Conservation (phyloP, 129 eudicot genomes). For the Helichrysum umbraculigerum region DNA sequence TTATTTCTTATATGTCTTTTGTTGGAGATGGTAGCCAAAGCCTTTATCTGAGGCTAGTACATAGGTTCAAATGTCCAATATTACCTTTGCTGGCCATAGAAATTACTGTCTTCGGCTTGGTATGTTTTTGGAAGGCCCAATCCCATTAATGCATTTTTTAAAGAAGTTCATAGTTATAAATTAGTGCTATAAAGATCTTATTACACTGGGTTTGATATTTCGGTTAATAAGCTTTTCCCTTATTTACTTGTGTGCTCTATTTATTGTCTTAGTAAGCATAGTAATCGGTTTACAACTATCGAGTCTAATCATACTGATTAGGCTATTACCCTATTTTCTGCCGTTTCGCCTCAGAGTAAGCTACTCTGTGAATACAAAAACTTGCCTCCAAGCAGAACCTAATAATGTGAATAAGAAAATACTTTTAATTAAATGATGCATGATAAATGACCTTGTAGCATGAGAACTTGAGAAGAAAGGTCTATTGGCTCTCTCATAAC, state of each 20-base stretch:
- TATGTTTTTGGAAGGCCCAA: not conserved
- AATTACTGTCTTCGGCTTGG: not conserved
- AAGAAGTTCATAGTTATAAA: not conserved
- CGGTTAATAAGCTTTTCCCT: not conserved
- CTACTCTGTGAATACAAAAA: no score
- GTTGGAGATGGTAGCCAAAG: not conserved
- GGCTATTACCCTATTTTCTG: not conserved
- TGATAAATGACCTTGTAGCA: not conserved
- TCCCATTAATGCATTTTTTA: not conserved
- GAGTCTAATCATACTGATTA: constrained; percentile 5
- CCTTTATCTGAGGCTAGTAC: not conserved
- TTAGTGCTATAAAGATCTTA: not conserved
- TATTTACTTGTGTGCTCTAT: not conserved
- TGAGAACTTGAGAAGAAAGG: not conserved
- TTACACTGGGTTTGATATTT: not conserved
- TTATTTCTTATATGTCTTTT: not conserved
- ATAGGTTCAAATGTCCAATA: constrained; percentile 19
- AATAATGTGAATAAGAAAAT: not conserved
- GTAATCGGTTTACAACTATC: not conserved
- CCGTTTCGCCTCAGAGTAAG: not conserved
- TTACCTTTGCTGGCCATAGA: not conserved
- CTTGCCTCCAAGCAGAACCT: constrained; percentile 17
- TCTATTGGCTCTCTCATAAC: not conserved
- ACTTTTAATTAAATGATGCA: not conserved
- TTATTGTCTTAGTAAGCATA: not conserved